phyloP scores from a whole-genome alignment of 1,139 yeast species.

The Waltiozyma sp. region DNA sequence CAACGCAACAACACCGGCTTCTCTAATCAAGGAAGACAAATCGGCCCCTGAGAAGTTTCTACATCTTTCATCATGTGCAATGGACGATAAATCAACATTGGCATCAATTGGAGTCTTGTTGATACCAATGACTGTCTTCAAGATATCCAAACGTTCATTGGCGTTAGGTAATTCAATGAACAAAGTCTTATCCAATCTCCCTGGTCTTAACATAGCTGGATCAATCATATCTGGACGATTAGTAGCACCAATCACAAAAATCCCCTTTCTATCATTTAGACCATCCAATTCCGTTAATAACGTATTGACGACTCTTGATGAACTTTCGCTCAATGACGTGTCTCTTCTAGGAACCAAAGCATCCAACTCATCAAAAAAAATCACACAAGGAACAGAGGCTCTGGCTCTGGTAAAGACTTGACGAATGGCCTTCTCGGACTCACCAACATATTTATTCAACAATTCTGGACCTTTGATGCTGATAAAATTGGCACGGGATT shows the following conservation, averaged over 20 bases:
- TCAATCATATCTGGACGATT: slow-evolving; percentile 98
- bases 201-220: slow-evolving; percentile 97
- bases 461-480: slow-evolving; percentile 94
- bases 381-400: slow-evolving; percentile 91
- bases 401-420: slow-evolving; percentile 92
- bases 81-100: slow-evolving; percentile 45
- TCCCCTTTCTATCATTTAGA: slow-evolving; percentile 81
- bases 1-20: slow-evolving; percentile 84
- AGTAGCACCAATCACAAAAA: slow-evolving; percentile 93
- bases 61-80: slow-evolving; percentile 73
- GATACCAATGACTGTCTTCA: slow-evolving; percentile 60
- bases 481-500: slow-evolving; percentile 89
- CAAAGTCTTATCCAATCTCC: slow-evolving; percentile 85
- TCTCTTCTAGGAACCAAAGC: slow-evolving; percentile 95
- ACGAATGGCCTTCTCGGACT: slow-evolving; percentile 87
- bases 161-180: slow-evolving; percentile 82
- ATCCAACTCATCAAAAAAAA: slow-evolving; percentile 91
- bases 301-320: slow-evolving; percentile 91
- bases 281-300: slow-evolving; percentile 91
- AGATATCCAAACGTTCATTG: slow-evolving; percentile 68
- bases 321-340: slow-evolving; percentile 74
- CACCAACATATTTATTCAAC: slow-evolving; percentile 92
- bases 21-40: slow-evolving; percentile 80
- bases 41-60: slow-evolving; percentile 94
- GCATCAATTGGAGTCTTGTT: slow-evolving; percentile 68